phyloP scores from a whole-genome alignment of 805 yeast genomes.

The Metschnikowia baotianmanensis region DNA sequence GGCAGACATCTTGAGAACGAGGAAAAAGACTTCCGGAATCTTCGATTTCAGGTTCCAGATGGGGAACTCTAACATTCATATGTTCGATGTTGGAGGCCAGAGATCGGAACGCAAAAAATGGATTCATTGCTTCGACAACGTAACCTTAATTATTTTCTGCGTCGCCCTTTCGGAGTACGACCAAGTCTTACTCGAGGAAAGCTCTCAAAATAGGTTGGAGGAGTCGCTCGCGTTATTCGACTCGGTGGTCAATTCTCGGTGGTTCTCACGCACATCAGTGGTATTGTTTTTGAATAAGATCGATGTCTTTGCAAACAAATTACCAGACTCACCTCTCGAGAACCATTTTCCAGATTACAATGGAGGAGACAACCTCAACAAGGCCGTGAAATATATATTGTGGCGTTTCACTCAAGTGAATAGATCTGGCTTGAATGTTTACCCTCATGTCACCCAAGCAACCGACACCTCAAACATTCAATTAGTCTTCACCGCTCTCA shows the following conservation, averaged over 20 bases:
- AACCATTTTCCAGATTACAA: constrained; percentile 84
- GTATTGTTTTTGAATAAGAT: constrained; percentile 86
- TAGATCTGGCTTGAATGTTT: constrained; percentile 74
- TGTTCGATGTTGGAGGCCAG: constrained; percentile 91
- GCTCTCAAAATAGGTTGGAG: constrained; percentile 27
- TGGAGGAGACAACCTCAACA: constrained; percentile 85
- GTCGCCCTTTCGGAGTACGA: constrained; percentile 91
- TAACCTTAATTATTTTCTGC: constrained; percentile 84
- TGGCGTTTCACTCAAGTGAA: constrained; percentile 89
- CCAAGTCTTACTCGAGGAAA: constrained; percentile 64
- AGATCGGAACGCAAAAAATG: constrained; percentile 94
- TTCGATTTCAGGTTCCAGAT: constrained; percentile 77
- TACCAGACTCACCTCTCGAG: constrained; percentile 77
- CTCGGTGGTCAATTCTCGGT: constrained; percentile 85
- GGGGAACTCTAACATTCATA: constrained; percentile 51
- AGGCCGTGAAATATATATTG: constrained; percentile 86
- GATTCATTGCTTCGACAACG: constrained; percentile 96
- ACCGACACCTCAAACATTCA: constrained; percentile 89
- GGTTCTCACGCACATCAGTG: constrained; percentile 87
- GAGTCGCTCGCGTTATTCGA: constrained; percentile 77
- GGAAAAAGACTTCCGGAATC: constrained; percentile 91
- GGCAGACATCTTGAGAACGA: constrained; percentile 77
- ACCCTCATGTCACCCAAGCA: constrained; percentile 93
- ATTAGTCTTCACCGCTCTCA: constrained; percentile 80
- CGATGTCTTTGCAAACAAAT: constrained; percentile 83